Percentiles rank a stretch among this genome's conserved stretches.
phyloP scores from a whole-genome alignment of 116 monocot species.

The Trichopus zeylanicus region DNA sequence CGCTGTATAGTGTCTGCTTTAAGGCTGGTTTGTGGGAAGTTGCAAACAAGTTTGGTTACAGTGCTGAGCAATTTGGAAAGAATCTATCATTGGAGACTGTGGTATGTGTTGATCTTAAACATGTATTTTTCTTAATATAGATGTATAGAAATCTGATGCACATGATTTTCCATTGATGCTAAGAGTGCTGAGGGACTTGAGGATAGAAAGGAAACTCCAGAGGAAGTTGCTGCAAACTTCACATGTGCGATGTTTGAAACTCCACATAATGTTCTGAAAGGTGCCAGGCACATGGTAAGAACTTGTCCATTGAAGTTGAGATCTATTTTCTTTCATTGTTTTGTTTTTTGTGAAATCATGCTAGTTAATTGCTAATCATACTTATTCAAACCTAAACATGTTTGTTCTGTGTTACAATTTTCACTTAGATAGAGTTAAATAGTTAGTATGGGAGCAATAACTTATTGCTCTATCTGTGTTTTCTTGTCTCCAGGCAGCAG shows the following conservation, averaged over 20 bases:
- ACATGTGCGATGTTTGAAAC: constrained; percentile 88
- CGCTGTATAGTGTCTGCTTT: constrained; percentile 63
- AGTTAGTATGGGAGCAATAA: no score
- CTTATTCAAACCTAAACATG: no score
- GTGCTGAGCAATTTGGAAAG: constrained; percentile 65
- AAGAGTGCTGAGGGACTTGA: constrained; percentile 62
- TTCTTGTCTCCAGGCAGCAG: constrained; percentile 74
- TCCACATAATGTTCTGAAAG: constrained; percentile 80
- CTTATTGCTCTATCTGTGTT: no score
- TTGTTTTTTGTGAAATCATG: no score
- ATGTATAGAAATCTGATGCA: no score
- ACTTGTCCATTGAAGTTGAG: no score
- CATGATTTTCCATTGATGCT: not conserved
- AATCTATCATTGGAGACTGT: constrained; percentile 37
- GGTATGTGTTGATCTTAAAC: no score
- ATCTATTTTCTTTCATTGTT: no score
- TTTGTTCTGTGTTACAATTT: no score
- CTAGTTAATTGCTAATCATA: no score
- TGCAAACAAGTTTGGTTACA: constrained; percentile 73
- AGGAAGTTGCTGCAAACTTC: constrained; percentile 80
- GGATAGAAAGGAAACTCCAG: constrained; percentile 77
- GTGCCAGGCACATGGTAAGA: constrained; percentile 94
- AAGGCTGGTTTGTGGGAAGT: constrained; percentile 95
- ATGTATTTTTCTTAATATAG: no score
- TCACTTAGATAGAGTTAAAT: constrained; percentile 1